These are phyloP conservation scores for Aureobasidium sp. DNA, from an alignment of 2,329 filamentous ascomycete species.

Conservation along the genomic window DNA sequence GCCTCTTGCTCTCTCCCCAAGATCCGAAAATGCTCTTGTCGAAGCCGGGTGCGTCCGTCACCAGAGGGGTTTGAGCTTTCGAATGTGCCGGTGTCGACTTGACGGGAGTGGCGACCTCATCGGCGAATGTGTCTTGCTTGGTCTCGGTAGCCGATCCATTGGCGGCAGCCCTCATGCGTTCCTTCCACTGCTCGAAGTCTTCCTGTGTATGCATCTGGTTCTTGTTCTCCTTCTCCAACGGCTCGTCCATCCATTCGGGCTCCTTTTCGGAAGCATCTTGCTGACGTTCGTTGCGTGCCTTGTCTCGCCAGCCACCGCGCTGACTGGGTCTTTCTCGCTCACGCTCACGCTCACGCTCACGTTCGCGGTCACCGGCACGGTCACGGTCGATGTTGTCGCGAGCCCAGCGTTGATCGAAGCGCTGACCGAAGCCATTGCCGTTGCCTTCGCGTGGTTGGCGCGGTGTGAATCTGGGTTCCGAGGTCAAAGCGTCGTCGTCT, in stretches of 20 bases:
- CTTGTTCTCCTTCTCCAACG: conserved; percentile 50
- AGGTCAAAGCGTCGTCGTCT: conserved; percentile 46
- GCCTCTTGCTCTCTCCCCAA: conserved; percentile 43
- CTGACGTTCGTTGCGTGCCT: conserved; percentile 42
- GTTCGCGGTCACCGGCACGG: conserved; percentile 51
- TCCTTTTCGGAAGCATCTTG: conserved; percentile 61
- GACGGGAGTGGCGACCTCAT: conserved; percentile 16
- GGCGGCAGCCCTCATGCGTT: conserved; percentile 64
- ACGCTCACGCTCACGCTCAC: conserved; percentile 48
- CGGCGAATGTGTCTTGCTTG: conserved; percentile 17
- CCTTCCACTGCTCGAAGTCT: conserved; percentile 92
- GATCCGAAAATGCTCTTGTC: conserved; percentile 66
- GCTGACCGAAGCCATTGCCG: conserved; percentile 54
- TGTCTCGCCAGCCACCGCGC: conserved; percentile 55
- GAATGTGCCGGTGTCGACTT: conserved; percentile 19
- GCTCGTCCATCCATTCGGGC: conserved; percentile 76
- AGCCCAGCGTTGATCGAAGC: conserved; percentile 60
- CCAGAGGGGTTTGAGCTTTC: conserved; percentile 51
- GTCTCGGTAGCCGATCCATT: conserved; percentile 29
- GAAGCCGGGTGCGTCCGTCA: conserved; percentile 53
- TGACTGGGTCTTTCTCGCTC: conserved; percentile 39
- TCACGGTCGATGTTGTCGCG: conserved; percentile 22
- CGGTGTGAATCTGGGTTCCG: conserved; percentile 15
- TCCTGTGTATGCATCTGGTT: conserved; percentile 75
- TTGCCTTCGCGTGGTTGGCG: conserved; percentile 34